Conservation (phyloP, 192 early-diverging fungal species). For the Geranomyces variabilis region DNA sequence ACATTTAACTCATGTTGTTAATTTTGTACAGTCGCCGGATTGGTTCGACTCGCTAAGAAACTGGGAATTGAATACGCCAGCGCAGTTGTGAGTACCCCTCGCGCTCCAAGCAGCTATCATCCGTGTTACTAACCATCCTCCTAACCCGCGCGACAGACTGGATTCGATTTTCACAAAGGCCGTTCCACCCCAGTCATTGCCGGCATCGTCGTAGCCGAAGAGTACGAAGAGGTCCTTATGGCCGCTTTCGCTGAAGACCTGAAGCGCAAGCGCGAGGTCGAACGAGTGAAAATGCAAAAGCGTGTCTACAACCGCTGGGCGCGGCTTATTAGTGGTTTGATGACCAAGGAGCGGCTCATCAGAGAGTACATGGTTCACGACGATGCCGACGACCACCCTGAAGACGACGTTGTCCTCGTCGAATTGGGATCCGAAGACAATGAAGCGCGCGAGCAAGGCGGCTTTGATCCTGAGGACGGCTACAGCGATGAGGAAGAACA, state of each 20-base stretch:
- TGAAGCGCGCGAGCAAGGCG: neutral
- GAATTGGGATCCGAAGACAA: neutral
- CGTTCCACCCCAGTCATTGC: slow-evolving; percentile 62
- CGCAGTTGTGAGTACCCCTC: slow-evolving; percentile 69
- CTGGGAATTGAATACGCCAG: slow-evolving; percentile 79
- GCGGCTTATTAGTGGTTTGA: slow-evolving; percentile 53
- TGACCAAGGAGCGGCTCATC: slow-evolving; percentile 57
- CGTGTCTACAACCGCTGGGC: slow-evolving; percentile 57
- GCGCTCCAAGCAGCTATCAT: neutral
- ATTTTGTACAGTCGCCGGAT: slow-evolving; percentile 53
- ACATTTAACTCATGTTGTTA: too few relatives aligned
- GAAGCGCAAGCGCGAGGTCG: slow-evolving; percentile 22
- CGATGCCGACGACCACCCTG: slow-evolving; percentile 8
- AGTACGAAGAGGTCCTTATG: slow-evolving; percentile 58
- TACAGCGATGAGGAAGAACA: neutral
- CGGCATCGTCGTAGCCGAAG: slow-evolving; percentile 72
- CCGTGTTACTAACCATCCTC: neutral
- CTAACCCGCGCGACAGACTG: slow-evolving; percentile 50
- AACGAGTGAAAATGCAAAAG: slow-evolving; percentile 43
- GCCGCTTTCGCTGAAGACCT: slow-evolving; percentile 43
- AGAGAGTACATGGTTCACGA: slow-evolving; percentile 51
- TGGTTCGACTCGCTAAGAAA: slow-evolving; percentile 68
- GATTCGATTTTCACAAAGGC: slow-evolving; percentile 70
- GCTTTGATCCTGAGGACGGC: neutral
- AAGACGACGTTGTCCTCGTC: neutral